Percentiles rank a stretch among this genome's conserved stretches.
Evolutionary conservation across 208 protist genomes (phyloP).

Genomic region (Leishmania tarentolae): DNA sequence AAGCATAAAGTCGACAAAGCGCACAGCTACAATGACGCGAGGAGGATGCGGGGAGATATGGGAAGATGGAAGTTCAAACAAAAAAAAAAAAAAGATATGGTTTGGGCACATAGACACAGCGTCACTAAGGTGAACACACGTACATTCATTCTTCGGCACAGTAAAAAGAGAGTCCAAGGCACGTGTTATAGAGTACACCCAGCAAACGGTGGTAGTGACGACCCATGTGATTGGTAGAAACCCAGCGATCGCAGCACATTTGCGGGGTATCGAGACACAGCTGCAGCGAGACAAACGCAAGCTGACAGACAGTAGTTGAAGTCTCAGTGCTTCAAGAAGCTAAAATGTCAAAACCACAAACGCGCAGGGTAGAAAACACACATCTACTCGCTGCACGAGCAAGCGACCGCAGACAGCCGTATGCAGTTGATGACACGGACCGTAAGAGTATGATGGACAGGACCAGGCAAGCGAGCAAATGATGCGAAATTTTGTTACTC

Average conservation of each 20-base stretch:
- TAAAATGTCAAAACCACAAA: not conserved
- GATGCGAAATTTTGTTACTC: too few species aligned
- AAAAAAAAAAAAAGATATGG: too few species aligned
- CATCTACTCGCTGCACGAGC: too few species aligned
- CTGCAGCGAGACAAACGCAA: not conserved
- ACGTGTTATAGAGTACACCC: not conserved
- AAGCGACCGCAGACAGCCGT: too few species aligned
- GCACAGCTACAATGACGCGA: not conserved
- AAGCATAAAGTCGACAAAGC: not conserved
- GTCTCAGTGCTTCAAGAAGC: not conserved
- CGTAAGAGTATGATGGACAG: too few species aligned
- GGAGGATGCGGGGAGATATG: constrained; percentile 9
- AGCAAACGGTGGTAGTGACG: not conserved
- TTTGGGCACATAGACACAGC: not conserved
- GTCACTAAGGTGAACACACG: not conserved
- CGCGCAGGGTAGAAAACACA: too few species aligned
- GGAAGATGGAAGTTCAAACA: constrained; percentile 1
- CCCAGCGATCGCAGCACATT: not conserved
- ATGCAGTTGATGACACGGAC: too few species aligned
- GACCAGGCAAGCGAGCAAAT: too few species aligned
- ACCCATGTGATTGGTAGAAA: not conserved
- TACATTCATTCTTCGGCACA: not conserved
- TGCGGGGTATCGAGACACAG: not conserved
- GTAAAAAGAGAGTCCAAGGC: not conserved
- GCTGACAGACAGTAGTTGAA: not conserved